Base-by-base conservation (phyloP, 768 basidiomycete species). In the Pleurotus sapidus region DNA sequence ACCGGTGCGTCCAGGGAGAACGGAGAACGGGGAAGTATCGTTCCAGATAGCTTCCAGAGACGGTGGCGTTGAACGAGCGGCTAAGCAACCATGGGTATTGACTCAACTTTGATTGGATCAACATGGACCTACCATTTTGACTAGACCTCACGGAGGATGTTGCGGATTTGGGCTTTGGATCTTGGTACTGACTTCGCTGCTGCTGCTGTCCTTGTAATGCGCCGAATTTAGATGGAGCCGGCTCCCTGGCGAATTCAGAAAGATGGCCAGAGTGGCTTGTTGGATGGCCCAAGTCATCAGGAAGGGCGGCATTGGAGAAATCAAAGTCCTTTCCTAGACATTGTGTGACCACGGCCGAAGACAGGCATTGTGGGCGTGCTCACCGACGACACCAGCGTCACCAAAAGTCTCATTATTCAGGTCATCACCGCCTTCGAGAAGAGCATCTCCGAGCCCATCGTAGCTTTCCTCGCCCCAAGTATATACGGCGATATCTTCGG, bases 321-420 rank as follows among this genome's bases (percentile, higher is more conserved):
- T 96, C 92, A 68, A 96, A 97, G 72, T 96, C 94, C 68, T 87
- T 91, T 69, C 91, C 94, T 95, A 46, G 62, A 62, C 59, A 59
- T 59, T 46, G 56, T 46, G 20, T 45, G 30, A 34, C 30, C 30
- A 11, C 11, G 30, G 30, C 11, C 30, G 9, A 11, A 34, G 30
- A 34, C 30, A 34, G 30, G 53, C 40, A 59, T 59, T 23, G n/a
- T 18, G 20, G 60, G 49, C 43, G 38, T 55, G 73, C 89, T 79
- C 68, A 95, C 95, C 93, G 58, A 96, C 83, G 61, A 67, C 73
- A 34, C 79, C 86, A 49, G 75, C 61, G 40, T 74, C 81, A 27
- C 95, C 97, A 74, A 99, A 99, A 2, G 97, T 99, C 77, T 96
- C 94, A 71, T 96, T 93, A 73, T 99, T 98, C 64, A 95, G 69